Conservation (phyloP, 2,329 filamentous ascomycete species). For the Penicillium sp. region DNA sequence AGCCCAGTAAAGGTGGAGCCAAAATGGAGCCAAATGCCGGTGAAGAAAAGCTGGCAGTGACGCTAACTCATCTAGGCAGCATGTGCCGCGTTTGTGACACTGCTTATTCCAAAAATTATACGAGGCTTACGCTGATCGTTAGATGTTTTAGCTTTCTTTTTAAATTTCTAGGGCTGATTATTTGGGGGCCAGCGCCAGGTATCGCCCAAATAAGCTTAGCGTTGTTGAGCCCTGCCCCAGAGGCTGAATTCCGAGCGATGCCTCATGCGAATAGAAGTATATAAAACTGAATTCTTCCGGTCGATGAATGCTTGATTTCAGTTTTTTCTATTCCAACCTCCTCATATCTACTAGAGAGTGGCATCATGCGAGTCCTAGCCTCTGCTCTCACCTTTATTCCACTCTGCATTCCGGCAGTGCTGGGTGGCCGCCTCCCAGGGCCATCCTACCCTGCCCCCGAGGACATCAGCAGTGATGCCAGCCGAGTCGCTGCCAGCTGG, state of each 20-base stretch:
- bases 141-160: neutral
- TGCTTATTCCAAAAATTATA: neutral
- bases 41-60: neutral
- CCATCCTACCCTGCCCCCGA: slow-evolving; percentile 40
- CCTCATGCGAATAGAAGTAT: neutral
- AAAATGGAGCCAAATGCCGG: neutral
- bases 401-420: slow-evolving; percentile 1
- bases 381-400: neutral
- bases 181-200: neutral
- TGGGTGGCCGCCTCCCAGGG: slow-evolving; percentile 22
- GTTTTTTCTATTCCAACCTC: neutral
- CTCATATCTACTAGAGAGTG: neutral
- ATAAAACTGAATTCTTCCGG: neutral
- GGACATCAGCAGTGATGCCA: slow-evolving; percentile 39
- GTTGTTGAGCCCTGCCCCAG: neutral
- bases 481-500: slow-evolving; percentile 39
- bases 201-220: neutral
- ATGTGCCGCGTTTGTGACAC: neutral
- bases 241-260: neutral
- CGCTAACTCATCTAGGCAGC: neutral
- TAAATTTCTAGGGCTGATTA: neutral
- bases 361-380: slow-evolving; percentile 1
- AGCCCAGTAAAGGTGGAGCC: neutral
- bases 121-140: neutral
- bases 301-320: neutral